Base-by-base conservation (phyloP, 768 basidiomycete genomes). In the Trametes coccinea region DNA sequence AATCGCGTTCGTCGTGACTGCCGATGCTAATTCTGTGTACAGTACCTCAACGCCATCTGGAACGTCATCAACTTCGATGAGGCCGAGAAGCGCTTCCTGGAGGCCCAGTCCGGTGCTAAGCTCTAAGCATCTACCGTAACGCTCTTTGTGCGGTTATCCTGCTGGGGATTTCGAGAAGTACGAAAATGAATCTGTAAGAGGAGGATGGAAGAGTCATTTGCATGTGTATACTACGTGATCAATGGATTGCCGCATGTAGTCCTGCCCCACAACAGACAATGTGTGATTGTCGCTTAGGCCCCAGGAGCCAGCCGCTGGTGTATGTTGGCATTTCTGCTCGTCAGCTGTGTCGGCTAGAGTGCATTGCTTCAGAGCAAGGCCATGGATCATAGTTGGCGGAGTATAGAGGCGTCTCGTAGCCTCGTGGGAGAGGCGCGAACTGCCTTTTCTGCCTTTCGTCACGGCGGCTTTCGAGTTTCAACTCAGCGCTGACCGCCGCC, bases 11-110 rank as follows among this genome's bases (percentile, higher is more conserved):
- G 17, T 13, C 13, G 14, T 33, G 14, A 33, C 17, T 31, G 4
- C 34, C 16, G 22, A 33, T 44, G 53, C 34, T 27, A 4, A 33
- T 45, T 17, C 6, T 47, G 17, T 10, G 53, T 40, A 27, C 66
- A 89, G 89, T 90, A 90, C 74, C 81, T 91, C 69, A 82, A 82
- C 59, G 89, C 88, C 49, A 89, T 90, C 69, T 91, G 89, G 89
- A 79, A 82, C 67, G 80, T 87, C 61, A 79, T 86, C 76, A 82
- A 86, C 77, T 87, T 82, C 70, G 82, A 90, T 44, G 91, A 93
- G 76, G 90, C 88, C 55, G 88, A 90, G 77, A 79, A 74, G 71
- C 84, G 91, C 66, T 85, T 77, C 72, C 65, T 67, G 9, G 84
- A 86, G 62, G 85, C 72, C 17, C 6, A 66, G 29, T 54, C 63